Evolutionary conservation across 164 flowering plant species (phyloP), one percentile per base, ranked within the genome.

Genomic region (Vitis rupestris): DNA sequence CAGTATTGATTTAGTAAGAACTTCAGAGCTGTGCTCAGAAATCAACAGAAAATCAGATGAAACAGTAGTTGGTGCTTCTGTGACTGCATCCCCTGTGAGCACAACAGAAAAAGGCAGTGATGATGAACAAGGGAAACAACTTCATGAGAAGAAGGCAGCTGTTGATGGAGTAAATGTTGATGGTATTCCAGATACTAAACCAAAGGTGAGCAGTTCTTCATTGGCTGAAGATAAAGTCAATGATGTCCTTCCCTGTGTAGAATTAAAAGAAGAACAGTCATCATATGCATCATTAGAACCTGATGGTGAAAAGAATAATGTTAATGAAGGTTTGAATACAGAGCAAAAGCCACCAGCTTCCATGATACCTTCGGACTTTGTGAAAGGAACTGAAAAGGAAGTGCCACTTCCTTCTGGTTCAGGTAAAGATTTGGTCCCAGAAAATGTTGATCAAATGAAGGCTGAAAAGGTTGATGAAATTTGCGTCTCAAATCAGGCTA

Each of bases 391-490:
- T 23, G 48, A 60, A 19, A 71, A 65, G 15, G 64, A 49, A 3
- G 37, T 13, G 47, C 52, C n/a, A 16, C 67, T 63, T 7, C 61
- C 69, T 50, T 63, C 75, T 69, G 76, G 55, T 57, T 63, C 78
- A 65, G 49, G 53, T 51, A 62, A 58, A 15, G 68, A 69, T 55
- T n/a, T 64, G 59, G 63, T 49, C 30, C 10, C 75, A 2, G 73
- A 62, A 29, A 68, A 61, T 56, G 56, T 9, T 17, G 73, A 66
- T 72, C 79, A 53, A 27, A 29, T 63, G 15, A 83, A 76, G 67
- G 61, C 49, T 58, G 86, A 75, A 57, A 81, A 74, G 67, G 48
- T 53, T 74, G 74, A 65, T 68, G 80, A 63, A 19, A 66, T 70
- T 52, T 82, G 72, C 13, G 65, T 48, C 2, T 59, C 16, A 19